phyloP scores from a whole-genome alignment of 441 rosid species.

The Adansonia madagascariensis region DNA sequence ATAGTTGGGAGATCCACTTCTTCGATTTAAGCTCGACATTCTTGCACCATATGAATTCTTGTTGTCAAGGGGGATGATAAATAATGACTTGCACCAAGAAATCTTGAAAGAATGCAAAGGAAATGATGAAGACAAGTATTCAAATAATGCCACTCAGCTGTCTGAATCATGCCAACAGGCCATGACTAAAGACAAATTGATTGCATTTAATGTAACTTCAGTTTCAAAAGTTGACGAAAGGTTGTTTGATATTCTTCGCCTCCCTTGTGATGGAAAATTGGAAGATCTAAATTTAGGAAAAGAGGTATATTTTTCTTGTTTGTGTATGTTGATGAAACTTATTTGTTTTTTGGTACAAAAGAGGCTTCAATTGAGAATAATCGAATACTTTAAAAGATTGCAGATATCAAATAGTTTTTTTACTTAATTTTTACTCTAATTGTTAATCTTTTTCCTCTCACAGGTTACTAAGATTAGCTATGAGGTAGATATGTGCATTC shows the following conservation, averaged over 20 bases:
- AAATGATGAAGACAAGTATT: background rate
- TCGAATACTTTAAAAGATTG: no score
- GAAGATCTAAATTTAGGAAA: background rate
- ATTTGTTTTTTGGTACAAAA: no score
- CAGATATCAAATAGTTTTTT: no score
- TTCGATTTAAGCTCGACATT: background rate
- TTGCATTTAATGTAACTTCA: background rate
- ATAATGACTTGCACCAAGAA: background rate
- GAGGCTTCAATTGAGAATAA: no score
- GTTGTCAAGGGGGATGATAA: background rate
- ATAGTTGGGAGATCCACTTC: constrained; percentile 3
- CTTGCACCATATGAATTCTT: background rate
- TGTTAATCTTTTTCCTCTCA: no score
- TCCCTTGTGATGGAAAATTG: background rate
- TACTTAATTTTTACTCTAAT: no score
- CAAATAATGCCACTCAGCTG: background rate
- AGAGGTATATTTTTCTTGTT: background rate
- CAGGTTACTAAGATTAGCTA: background rate
- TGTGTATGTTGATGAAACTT: no score
- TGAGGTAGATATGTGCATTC: constrained; percentile 8
- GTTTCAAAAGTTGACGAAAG: background rate
- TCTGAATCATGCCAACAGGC: background rate
- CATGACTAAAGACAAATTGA: background rate
- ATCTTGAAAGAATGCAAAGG: constrained; percentile 11
- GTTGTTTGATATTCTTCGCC: background rate